phyloP scores from a whole-genome alignment of 768 basidiomycete species.

The Lentinula raphanica region DNA sequence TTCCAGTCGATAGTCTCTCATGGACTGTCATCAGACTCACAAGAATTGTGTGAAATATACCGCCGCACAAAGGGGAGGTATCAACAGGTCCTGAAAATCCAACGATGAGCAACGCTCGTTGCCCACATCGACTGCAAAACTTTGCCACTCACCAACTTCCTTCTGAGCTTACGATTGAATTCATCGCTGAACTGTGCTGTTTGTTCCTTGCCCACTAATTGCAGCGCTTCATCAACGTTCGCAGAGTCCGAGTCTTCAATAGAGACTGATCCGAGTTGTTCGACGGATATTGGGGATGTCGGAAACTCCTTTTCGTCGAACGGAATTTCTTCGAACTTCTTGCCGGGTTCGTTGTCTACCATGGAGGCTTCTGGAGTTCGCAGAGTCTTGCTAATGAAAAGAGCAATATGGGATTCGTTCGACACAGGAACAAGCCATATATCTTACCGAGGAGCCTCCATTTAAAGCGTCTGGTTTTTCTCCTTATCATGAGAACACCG shows the following conservation, averaged over 20 bases:
- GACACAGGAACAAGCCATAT: not conserved
- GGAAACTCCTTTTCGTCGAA: not conserved
- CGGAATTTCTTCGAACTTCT: not conserved
- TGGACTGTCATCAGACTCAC: slow-evolving; percentile 28
- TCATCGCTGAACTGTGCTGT: slow-evolving; percentile 53
- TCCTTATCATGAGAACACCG: slow-evolving; percentile 7
- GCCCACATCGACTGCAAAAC: not conserved
- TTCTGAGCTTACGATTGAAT: slow-evolving; percentile 49
- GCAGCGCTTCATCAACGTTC: slow-evolving; percentile 47
- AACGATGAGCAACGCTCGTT: not conserved
- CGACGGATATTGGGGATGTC: not conserved
- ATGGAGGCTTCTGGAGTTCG: not conserved
- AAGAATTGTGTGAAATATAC: slow-evolving; percentile 68
- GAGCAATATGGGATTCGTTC: not conserved
- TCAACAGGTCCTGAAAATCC: slow-evolving; percentile 37
- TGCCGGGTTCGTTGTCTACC: not conserved
- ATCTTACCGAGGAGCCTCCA: not conserved
- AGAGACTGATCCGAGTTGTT: slow-evolving; percentile 20
- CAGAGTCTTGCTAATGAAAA: not conserved
- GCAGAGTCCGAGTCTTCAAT: slow-evolving; percentile 38
- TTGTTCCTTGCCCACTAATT: slow-evolving; percentile 51
- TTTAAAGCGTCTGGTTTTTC: not conserved
- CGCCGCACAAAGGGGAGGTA: slow-evolving; percentile 53
- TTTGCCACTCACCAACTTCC: slow-evolving; percentile 45
- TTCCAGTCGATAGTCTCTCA: too few species aligned